Base-by-base conservation (phyloP, 2,329 filamentous ascomycete species). In the Alternaria panax region DNA sequence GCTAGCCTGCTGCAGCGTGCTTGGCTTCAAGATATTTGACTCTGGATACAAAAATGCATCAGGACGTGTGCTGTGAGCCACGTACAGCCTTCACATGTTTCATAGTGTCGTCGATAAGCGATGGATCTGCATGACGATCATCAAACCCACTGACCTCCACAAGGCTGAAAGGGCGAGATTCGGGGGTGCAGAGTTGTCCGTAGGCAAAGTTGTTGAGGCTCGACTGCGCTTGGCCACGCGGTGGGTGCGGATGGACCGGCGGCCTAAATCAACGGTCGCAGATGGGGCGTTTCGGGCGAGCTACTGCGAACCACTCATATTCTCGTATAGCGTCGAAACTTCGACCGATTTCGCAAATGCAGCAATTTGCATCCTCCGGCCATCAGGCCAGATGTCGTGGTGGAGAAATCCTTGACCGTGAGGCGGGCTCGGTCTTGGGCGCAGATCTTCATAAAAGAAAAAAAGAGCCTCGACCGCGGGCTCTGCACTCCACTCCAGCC, bases 391-490 rank as follows among this genome's bases (percentile, higher is more conserved):
- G 54, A 57, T 53, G 11, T 34, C 24, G 48, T 43, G 48, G 41
- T 51, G 54, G 54, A 57, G 27, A 36, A 57, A 46, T 51, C 51
- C 34, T 57, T 28, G 25, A 25, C n/a, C 24, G 22, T 41, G 32
- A 46, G 54, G 41, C 48, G 12, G 38, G 36, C 38, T 34, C 30
- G 32, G 18, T 41, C 28, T 27, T 32, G 41, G 28, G 36, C 32
- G 54, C 48, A 45, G 54, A 57, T 57, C 54, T 14, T 57, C 54
- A 57, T 57, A 57, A 53, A 57, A 40, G 32, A 42, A 27, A 16
- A 14, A 51, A 16, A 14, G 43, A 41, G 54, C 43, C 41, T 45
- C 54, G 54, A 57, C 53, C 48, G 48, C 54, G 30, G n/a, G 20
- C 45, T 36, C 20, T 12, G 20, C 16, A 32, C 45, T 48, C 45